Conservation (phyloP, 352 stramenopile genomes). For the Vaucheria bursata region DNA sequence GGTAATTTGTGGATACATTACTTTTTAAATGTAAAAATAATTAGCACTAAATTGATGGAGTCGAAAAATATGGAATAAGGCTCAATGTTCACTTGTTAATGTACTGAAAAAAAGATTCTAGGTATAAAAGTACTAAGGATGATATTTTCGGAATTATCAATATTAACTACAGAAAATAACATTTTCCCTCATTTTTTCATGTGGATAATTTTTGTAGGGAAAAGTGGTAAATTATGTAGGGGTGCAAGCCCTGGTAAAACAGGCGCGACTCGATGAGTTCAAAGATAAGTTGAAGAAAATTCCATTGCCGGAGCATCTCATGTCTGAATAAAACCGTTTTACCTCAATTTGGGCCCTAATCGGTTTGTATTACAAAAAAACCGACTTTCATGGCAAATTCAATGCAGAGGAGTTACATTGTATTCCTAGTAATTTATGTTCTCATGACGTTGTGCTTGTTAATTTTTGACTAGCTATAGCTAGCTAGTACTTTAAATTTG, state of each 20-base stretch:
- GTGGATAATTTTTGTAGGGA: not conserved
- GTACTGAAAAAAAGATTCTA: not conserved
- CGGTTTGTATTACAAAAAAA: too few relatives aligned
- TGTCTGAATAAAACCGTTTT: too few relatives aligned
- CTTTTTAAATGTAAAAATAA: not conserved
- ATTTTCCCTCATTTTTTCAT: not conserved
- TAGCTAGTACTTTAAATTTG: too few relatives aligned
- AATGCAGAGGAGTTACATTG: too few relatives aligned
- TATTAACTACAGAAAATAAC: not conserved
- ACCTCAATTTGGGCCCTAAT: too few relatives aligned
- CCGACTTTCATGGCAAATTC: too few relatives aligned
- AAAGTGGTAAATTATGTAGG: slow-evolving; percentile 52
- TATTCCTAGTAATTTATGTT: too few relatives aligned
- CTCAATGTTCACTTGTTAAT: not conserved
- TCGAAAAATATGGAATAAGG: not conserved
- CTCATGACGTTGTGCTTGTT: too few relatives aligned
- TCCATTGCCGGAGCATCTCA: slow-evolving; percentile 34
- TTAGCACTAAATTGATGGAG: not conserved
- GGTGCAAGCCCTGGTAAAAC: slow-evolving; percentile 50
- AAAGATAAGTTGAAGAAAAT: slow-evolving; percentile 35
- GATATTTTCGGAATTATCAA: not conserved
- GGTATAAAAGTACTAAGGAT: not conserved
- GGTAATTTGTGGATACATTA: slow-evolving; percentile 26
- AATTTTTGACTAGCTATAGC: too few relatives aligned
- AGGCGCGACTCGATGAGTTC: slow-evolving; percentile 34